Evolutionary conservation across 495 filamentous ascomycete species (phyloP).

Genomic region (Trichoderma reesei): DNA sequence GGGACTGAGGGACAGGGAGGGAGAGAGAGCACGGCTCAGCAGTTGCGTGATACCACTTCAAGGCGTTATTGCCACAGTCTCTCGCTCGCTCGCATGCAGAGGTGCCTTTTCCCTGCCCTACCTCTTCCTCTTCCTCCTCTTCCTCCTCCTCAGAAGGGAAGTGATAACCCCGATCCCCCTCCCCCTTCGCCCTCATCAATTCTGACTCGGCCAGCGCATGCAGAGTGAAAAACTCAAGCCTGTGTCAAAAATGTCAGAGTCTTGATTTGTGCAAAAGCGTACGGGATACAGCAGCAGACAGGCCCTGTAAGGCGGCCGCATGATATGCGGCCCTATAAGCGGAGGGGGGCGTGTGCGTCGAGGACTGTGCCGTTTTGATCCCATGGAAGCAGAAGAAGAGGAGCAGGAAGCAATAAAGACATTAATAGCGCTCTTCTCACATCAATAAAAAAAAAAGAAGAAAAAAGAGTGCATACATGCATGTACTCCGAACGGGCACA

Average conservation of each 20-base stretch:
- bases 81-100: too few relatives aligned
- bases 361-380: constrained; percentile 1
- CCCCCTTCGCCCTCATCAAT: background rate
- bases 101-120: too few relatives aligned
- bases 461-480: background rate
- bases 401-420: background rate
- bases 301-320: constrained; percentile 16
- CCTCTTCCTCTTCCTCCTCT: background rate
- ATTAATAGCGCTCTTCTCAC: background rate
- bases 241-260: background rate
- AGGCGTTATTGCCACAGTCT: too few relatives aligned
- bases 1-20: too few relatives aligned
- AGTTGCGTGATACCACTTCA: too few relatives aligned
- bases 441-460: background rate
- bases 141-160: background rate
- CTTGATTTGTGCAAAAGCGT: background rate
- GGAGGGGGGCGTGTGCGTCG: constrained; percentile 19
- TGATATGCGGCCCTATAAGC: constrained; percentile 18
- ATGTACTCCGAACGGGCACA: background rate
- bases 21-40: too few relatives aligned
- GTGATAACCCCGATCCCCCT: background rate
- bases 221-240: background rate
- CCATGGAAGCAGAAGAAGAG: background rate
- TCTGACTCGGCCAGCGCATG: background rate
- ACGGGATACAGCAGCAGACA: background rate